Evolutionary conservation across 1,284 basidiomycete genomes (phyloP), one percentile per base, ranked within the genome.

Genomic region (Ustilago curta): DNA sequence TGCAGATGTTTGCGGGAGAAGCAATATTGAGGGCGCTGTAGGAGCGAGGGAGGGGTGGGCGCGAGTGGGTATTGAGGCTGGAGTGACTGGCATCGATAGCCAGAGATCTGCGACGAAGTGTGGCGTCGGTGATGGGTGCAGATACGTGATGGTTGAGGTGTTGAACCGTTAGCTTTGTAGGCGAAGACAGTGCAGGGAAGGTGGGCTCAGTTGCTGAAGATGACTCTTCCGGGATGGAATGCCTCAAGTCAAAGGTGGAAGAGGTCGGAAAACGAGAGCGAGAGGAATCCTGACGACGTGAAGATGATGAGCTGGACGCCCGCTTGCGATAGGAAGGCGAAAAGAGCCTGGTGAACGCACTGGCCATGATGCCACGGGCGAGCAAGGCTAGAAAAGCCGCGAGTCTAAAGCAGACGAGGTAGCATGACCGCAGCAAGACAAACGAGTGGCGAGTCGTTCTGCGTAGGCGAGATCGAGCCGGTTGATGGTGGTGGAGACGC

Each of bases 261-360:
- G 66, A 62, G 40, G 59, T 59, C 1, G 55, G 23, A 27, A 69
- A 63, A 40, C 66, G 66, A 19, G 58, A 16, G 3, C 65, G 53
- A 21, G 52, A 25, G 18, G 66, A 23, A 19, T 69, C 66, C 21
- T 62, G 66, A 29, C 52, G 66, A 42, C 66, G 59, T 42, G 65
- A 51, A 16, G 59, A 59, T 6, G 59, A 60, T 12, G 60, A 31
- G 48, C 37, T 60, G 48, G 54, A 58, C 27, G 45, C 42, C 6
- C 58, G 51, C 40, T 71, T 71, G 47, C 69, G 69, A 18, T 71
- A 59, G 5, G 61, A 56, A 2, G 62, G 59, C 35, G 59, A 59
- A 39, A 71, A 71, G 54, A 71, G 62, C 51, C 59, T 59, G 25
- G 69, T 58, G 69, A 65, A 71, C 0, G 69, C 69, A 55, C 69